Evolutionary conservation across 176 grass and related monocot genomes (phyloP).

Genomic region (Oryza glaberrima): DNA sequence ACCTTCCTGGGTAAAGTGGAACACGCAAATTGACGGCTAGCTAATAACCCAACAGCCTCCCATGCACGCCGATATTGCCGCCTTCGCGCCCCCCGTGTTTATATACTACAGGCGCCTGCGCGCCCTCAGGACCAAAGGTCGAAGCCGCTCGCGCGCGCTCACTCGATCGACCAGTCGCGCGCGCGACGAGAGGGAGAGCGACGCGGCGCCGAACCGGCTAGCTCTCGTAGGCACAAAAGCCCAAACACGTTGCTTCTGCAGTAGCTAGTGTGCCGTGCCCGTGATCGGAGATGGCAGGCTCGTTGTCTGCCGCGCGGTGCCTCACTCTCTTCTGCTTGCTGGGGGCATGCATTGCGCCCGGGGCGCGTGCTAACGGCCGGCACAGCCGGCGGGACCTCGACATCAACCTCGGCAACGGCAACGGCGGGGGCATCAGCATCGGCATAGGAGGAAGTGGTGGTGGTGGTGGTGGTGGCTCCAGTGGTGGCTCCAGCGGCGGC

Average conservation of each 20-base stretch:
- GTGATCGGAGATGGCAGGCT: slow-evolving; percentile 31
- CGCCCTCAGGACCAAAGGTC: not conserved
- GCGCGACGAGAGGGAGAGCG: not conserved
- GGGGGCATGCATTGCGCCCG: slow-evolving; percentile 35
- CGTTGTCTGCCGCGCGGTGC: not conserved
- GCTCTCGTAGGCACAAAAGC: not conserved
- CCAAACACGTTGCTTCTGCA: not conserved
- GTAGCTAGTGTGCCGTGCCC: not conserved
- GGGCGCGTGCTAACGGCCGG: slow-evolving; percentile 13
- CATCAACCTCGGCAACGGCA: slow-evolving; percentile 35
- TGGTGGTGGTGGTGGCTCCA: not conserved
- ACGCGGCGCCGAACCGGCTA: slow-evolving; percentile 3
- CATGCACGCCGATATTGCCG: not conserved
- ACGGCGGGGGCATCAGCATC: slow-evolving; percentile 37
- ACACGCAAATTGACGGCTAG: no score
- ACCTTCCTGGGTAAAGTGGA: not conserved
- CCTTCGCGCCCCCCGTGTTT: slow-evolving; percentile 6
- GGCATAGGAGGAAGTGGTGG: not conserved
- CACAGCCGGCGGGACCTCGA: slow-evolving; percentile 35
- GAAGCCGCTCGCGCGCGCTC: not conserved
- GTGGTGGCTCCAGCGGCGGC: not conserved
- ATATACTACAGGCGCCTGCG: slow-evolving; percentile 15
- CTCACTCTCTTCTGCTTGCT: slow-evolving; percentile 39
- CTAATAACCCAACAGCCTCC: not conserved
- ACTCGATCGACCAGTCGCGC: not conserved